These are phyloP conservation scores for Biscogniauxia marginata DNA, from an alignment of 2,329 filamentous ascomycete genomes.

Conservation along the genomic window DNA sequence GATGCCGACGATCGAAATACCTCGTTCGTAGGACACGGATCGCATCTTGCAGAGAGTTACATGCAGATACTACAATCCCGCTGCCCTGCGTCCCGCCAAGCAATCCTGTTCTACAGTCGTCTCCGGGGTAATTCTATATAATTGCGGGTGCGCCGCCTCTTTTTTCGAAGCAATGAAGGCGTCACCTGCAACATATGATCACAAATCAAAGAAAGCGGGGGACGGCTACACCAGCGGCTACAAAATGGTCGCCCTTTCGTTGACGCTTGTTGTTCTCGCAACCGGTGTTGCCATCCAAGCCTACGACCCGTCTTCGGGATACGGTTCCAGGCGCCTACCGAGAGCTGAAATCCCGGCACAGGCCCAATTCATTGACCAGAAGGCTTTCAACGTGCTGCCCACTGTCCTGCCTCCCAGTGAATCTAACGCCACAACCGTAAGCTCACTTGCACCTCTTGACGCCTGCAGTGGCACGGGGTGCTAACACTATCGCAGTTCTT, in stretches of 20 bases:
- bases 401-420: constrained; percentile 37
- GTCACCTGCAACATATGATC: not conserved
- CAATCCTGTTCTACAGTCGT: not conserved
- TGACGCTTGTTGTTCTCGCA: constrained; percentile 16
- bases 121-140: not conserved
- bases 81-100: not conserved
- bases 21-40: not conserved
- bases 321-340: constrained; percentile 1
- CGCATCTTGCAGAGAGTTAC: not conserved
- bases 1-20: not conserved
- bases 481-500: constrained; percentile 33
- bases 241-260: constrained; percentile 21
- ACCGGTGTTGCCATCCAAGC: constrained; percentile 15
- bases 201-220: not conserved
- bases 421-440: constrained; percentile 38
- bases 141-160: not conserved
- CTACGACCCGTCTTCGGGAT: constrained; percentile 9
- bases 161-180: not conserved
- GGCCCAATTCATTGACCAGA: constrained; percentile 44
- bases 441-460: not conserved
- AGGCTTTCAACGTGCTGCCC: constrained; percentile 42
- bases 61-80: not conserved
- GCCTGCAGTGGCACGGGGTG: not conserved
- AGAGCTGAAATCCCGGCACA: constrained; percentile 30
- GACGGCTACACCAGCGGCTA: constrained; percentile 1